Conservation (phyloP, 106 monocot genomes). For the Allium sativum region DNA sequence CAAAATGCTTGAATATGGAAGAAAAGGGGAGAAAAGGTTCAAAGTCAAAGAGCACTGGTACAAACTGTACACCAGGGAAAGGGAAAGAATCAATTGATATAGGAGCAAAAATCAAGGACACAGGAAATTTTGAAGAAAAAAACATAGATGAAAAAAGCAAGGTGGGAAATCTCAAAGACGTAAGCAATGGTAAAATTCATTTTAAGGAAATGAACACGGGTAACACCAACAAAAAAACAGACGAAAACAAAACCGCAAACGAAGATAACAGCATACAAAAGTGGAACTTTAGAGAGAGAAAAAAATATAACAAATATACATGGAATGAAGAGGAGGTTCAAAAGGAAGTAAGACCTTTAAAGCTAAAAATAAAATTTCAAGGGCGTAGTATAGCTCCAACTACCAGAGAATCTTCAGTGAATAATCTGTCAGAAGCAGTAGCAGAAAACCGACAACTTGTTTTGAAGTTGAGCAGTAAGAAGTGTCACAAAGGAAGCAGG, state of each 20-base stretch:
- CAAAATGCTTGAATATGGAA: conserved; percentile 1
- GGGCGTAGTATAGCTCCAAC: conserved; percentile 8
- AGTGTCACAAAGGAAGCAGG: conserved; percentile 16
- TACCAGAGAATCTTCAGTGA: conserved; percentile 16
- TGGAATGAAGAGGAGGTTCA: background rate
- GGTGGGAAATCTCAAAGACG: background rate
- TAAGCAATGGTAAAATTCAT: background rate
- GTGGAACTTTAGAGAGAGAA: background rate
- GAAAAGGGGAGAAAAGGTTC: background rate
- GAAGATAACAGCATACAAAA: background rate
- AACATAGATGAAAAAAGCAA: background rate
- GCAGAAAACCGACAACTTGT: conserved; percentile 13
- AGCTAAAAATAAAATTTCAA: conserved; percentile 13
- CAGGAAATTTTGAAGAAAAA: conserved; percentile 1
- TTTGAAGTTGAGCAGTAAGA: conserved; percentile 3
- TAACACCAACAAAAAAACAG: no score
- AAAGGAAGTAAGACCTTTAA: background rate
- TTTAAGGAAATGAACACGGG: no score
- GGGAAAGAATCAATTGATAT: background rate
- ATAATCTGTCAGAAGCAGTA: conserved; percentile 9
- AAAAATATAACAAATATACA: background rate
- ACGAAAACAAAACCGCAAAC: no score
- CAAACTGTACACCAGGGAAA: background rate
- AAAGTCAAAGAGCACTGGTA: conserved; percentile 8
- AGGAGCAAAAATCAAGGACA: conserved; percentile 4